Base-by-base conservation (phyloP, 129 eudicot genomes). In the Logfia minima region DNA sequence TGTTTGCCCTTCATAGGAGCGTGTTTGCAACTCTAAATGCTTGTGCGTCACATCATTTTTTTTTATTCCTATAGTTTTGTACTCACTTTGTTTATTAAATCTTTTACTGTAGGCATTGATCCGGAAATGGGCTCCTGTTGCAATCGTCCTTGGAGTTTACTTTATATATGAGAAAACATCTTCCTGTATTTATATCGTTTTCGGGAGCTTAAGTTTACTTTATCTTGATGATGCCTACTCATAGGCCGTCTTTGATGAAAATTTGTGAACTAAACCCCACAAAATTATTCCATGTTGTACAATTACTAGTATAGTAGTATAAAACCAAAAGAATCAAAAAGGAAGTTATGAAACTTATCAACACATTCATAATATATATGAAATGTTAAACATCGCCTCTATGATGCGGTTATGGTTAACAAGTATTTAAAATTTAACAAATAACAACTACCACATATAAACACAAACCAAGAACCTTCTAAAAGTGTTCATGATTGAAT, bases 41-140 rank as follows among this genome's bases (percentile, higher is more conserved):
- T 8, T 9, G 48, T 39, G 2, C 3, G 2, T 39, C 13, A 39
- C 48, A 39, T 39, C 48, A 39, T 1, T 8, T 34, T 43, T 43
- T 1, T 48, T 1, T n/a, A 60, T 62, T 26, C n/a, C 48, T 74
- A 8, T 60, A 66, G 19, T 17, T 26, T 68, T 84, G 59, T 41
- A 29, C 65, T 58, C 23, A 72, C 48, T 22, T 59, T 66, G 60
- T 65, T 39, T 48, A 22, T 61, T 26, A 75, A 78, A 41, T 61
- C 5, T 78, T 8, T 14, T n/a, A 66, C n/a, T n/a, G n/a, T n/a
- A n/a, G n/a, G n/a, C n/a, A n/a, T n/a, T n/a, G n/a, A n/a, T n/a
- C n/a, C n/a, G n/a, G n/a, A n/a, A n/a, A n/a, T n/a, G n/a, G n/a
- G n/a, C n/a, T n/a, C n/a, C n/a, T n/a, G n/a, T n/a, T n/a, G n/a